Base-by-base conservation (phyloP, 108 stramenopile species). In the Pseudonitzschia pungens region DNA sequence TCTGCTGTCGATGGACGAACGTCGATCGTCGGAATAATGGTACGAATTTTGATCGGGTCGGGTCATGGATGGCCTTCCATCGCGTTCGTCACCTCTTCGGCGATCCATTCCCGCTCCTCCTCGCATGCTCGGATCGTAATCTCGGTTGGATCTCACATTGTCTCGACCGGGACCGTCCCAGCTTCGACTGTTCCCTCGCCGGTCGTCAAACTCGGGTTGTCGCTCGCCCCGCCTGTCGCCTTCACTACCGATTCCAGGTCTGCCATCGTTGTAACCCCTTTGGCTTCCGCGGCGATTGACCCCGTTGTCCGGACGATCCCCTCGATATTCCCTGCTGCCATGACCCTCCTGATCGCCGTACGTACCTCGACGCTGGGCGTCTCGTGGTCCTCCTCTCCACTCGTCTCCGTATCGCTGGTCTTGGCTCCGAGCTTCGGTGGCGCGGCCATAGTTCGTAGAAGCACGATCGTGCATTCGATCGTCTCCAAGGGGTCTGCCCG, bases 161-260 rank as follows among this genome's bases (percentile, higher is more conserved):
- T 65, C 21, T 51, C 74, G 41, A 24, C 69, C n/a, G 14, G 45
- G 18, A 48, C 18, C 45, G 36, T 70, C 69, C 75, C 62, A 69
- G 31, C 82, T 77, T 42, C 80, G 80, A 40, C 66, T 29, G 44
- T 65, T 63, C 31, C 81, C 75, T 36, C 78, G 63, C 55, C 74
- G 51, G 42, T 81, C 76, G 29, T 57, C 63, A 62, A 52, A 42
- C n/a, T 28, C 69, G 29, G 26, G 41, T 33, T 33, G 32, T 7
- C 32, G 11, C 40, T 33, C 32, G 7, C 60, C 43, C 53, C 69
- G 55, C 41, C 57, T 52, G 56, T 69, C 22, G 59, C 24, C 24
- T 9, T 55, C 68, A 24, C 21, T 58, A 10, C 56, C 74, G 40
- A 21, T 65, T 1, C 22, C 42, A 41, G 32, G 42, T 32, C 66